Percentiles rank a stretch among this genome's conserved stretches.
Conservation (phyloP, 2,329 filamentous ascomycete species). For the Colletotrichum agaves region DNA sequence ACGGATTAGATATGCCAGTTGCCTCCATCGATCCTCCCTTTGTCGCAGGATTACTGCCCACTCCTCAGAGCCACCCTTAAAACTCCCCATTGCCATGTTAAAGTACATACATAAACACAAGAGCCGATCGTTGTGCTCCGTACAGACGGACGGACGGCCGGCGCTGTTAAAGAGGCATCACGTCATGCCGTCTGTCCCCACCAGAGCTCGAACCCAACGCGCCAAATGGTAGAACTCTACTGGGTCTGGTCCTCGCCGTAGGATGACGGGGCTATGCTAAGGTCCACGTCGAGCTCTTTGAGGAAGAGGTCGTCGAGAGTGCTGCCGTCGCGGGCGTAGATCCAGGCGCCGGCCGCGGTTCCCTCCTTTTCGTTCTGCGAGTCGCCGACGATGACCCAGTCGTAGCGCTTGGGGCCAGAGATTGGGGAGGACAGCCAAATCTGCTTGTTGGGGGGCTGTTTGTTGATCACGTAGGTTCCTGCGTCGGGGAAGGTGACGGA, state of each 20-base stretch:
- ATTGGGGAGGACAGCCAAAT: slow-evolving; percentile 96
- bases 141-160: not conserved
- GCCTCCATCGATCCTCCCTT: not conserved
- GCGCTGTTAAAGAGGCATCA: not conserved
- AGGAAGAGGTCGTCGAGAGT: slow-evolving; percentile 78
- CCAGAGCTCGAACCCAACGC: too few species aligned
- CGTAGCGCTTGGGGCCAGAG: slow-evolving; percentile 92
- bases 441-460: slow-evolving; percentile 96
- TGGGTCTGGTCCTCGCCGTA: slow-evolving; percentile 38
- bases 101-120: slow-evolving; percentile 19
- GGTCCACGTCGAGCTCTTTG: slow-evolving; percentile 78
- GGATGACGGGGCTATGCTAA: slow-evolving; percentile 49
- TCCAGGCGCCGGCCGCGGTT: slow-evolving; percentile 79
- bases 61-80: slow-evolving; percentile 5
- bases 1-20: slow-evolving; percentile 3
- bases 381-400: slow-evolving; percentile 83
- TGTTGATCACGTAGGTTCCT: slow-evolving; percentile 95
- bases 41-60: not conserved
- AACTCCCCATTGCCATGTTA: slow-evolving; percentile 35
- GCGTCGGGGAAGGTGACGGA: slow-evolving; percentile 75
- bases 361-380: slow-evolving; percentile 83
- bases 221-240: not conserved
- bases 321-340: slow-evolving; percentile 86
- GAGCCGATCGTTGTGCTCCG: not conserved
- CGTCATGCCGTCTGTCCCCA: not conserved